Conservation (phyloP, 2,329 filamentous ascomycete genomes). For the Apiospora marii region DNA sequence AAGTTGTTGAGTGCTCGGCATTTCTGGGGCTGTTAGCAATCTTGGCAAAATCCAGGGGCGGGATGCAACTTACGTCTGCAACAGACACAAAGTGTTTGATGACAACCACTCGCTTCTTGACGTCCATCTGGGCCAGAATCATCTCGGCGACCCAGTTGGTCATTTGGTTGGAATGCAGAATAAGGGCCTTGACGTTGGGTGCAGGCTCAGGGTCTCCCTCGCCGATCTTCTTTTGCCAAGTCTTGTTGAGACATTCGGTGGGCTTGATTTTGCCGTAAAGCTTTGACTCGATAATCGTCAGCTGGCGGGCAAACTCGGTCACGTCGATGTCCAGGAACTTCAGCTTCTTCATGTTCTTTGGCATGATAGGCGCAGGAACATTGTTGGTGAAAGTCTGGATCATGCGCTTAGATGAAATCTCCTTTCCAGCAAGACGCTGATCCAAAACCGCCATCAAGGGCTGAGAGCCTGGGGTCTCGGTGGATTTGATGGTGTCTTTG, state of each 20-base stretch:
- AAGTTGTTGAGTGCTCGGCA: conserved; percentile 95
- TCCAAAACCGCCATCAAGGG: conserved; percentile 88
- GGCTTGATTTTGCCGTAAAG: conserved; percentile 96
- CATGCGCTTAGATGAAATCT: conserved; percentile 83
- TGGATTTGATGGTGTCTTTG: conserved; percentile 89
- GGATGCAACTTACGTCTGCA: conserved; percentile 76
- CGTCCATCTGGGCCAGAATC: conserved; percentile 93
- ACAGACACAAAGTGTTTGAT: conserved; percentile 98
- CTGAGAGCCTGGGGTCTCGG: conserved; percentile 87
- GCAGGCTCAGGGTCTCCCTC: conserved; percentile 86
- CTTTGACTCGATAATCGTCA: conserved; percentile 95
- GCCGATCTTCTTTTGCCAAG: conserved; percentile 94
- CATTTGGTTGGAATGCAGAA: conserved; percentile 97
- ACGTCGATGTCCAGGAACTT: conserved; percentile 98
- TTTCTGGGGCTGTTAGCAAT: conserved; percentile 68
- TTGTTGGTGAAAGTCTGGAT: conserved; percentile 86
- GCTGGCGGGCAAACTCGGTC: conserved; percentile 93
- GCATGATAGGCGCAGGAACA: conserved; percentile 87
- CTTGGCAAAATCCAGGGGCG: conserved; percentile 29
- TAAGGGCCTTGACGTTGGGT: conserved; percentile 93
- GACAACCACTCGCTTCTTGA: conserved; percentile 94
- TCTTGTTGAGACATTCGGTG: conserved; percentile 96
- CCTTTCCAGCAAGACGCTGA: conserved; percentile 86
- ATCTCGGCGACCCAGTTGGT: conserved; percentile 99
- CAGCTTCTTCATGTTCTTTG: conserved; percentile 99